Evolutionary conservation across 768 basidiomycete species (phyloP).

Genomic region (Kondoa malvinella): DNA sequence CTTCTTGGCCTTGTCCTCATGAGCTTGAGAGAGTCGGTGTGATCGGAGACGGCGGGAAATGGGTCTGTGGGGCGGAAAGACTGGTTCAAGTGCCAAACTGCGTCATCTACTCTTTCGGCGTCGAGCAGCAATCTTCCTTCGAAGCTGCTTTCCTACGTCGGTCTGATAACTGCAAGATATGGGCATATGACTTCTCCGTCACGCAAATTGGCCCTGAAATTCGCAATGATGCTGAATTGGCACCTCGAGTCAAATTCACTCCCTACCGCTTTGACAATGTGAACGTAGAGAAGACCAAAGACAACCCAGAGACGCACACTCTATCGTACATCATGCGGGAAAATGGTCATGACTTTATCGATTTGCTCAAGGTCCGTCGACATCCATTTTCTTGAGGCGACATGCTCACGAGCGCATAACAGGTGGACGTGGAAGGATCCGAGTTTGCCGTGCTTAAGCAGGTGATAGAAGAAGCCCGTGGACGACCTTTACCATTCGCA

Average conservation of each 20-base stretch:
- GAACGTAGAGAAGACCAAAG: neutral
- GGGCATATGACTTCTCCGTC: constrained; percentile 1
- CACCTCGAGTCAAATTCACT: neutral
- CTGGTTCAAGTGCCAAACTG: neutral
- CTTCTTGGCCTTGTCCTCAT: neutral
- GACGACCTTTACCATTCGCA: constrained; percentile 2
- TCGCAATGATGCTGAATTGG: neutral
- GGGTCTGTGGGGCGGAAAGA: neutral
- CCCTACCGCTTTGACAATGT: constrained; percentile 3
- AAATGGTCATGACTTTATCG: neutral
- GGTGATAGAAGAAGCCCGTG: neutral
- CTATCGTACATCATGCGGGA: constrained; percentile 6
- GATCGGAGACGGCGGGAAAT: neutral
- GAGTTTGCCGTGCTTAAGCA: neutral
- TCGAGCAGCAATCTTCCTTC: constrained; percentile 6
- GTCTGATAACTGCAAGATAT: neutral
- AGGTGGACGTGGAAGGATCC: neutral
- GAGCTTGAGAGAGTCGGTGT: constrained; percentile 1
- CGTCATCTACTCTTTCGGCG: constrained; percentile 6
- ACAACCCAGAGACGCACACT: constrained; percentile 6
- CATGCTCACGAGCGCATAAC: neutral
- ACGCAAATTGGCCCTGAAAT: constrained; percentile 1
- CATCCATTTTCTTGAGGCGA: neutral
- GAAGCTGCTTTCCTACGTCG: constrained; percentile 1
- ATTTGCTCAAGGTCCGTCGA: constrained; percentile 1